A percentile compares a stretch with the other conserved stretches of the same genome.
phyloP scores from a whole-genome alignment of 2,329 filamentous ascomycete genomes.

The Claviceps sorghi region DNA sequence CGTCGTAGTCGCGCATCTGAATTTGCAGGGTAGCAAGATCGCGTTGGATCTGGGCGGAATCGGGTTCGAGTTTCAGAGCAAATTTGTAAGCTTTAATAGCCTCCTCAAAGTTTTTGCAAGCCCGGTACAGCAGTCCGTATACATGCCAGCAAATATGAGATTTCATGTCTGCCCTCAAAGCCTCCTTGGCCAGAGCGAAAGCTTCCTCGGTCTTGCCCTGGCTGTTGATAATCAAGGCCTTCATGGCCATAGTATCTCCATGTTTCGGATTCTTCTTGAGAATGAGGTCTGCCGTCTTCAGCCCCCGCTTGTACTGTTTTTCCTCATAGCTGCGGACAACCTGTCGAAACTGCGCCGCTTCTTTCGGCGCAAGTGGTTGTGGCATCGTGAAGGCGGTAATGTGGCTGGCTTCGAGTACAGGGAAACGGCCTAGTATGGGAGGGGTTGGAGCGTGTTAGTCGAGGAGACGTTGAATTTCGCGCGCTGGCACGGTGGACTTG shows the following conservation, averaged over 20 bases:
- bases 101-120: slow-evolving; percentile 95
- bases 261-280: slow-evolving; percentile 88
- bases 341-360: slow-evolving; percentile 84
- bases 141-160: slow-evolving; percentile 99
- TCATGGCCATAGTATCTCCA: slow-evolving; percentile 98
- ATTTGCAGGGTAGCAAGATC: slow-evolving; percentile 87
- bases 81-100: slow-evolving; percentile 99
- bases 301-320: slow-evolving; percentile 90
- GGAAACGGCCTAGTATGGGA: background rate
- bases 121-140: slow-evolving; percentile 84
- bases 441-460: background rate
- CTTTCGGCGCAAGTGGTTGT: slow-evolving; percentile 67
- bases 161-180: slow-evolving; percentile 93
- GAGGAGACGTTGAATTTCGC: background rate
- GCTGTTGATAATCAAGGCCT: slow-evolving; percentile 88
- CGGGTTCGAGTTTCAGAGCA: slow-evolving; percentile 83
- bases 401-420: background rate
- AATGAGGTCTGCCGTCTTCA: slow-evolving; percentile 94
- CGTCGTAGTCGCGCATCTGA: slow-evolving; percentile 90
- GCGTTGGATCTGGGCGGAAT: slow-evolving; percentile 82
- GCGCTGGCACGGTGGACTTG: background rate
- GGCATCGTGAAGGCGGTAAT: slow-evolving; percentile 37
- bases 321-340: slow-evolving; percentile 94
- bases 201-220: slow-evolving; percentile 89
- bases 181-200: slow-evolving; percentile 81